Evolutionary conservation across 768 basidiomycete species (phyloP), one percentile per base, ranked within the genome.

Genomic region (Russula sp.): DNA sequence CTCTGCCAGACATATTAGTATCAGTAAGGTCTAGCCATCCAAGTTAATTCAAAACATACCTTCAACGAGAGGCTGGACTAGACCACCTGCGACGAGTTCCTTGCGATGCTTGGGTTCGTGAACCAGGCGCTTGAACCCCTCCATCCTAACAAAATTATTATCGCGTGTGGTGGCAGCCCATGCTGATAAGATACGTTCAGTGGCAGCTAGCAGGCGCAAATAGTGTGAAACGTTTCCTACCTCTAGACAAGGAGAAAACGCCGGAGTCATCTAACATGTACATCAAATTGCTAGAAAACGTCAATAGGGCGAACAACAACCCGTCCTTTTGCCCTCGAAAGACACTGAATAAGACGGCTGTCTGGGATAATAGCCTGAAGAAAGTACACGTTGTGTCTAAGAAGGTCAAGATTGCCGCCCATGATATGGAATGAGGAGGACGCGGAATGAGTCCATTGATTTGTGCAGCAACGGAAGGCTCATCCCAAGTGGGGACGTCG

Each of bases 91-190:
- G 11, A 89, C 84, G 46, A 90, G 74, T 70, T 92, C 90, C 65
- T 90, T 85, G 20, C 88, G 80, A 68, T 91, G 86, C 22, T 67
- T 60, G 18, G 76, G 69, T 45, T 80, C 71, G 66, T 73, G 75
- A 6, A 87, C 81, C 14, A 83, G 70, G 57, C 76, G 76, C 56
- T 87, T 84, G 65, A 88, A 72, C 22, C 89, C 89, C 68, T 86
- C 78, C 72, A 83, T 80, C 29, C 77, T 77, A 52, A 90, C 71
- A 60, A 80, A 90, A 62, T 88, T 80, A 0, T 75, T 60, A 69
- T 89, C 75, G 55, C 73, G 83, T 14, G 83, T 86, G 3, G 86
- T 89, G 3, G 88, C 88, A 36, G 84, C 87, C 87, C 87, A 91
- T 4, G 84, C 83, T 78, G 45, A 22, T 39, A n/a, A 25, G 25